phyloP scores from a whole-genome alignment of 345 rosid genomes.

The Euclidium syriacum region DNA sequence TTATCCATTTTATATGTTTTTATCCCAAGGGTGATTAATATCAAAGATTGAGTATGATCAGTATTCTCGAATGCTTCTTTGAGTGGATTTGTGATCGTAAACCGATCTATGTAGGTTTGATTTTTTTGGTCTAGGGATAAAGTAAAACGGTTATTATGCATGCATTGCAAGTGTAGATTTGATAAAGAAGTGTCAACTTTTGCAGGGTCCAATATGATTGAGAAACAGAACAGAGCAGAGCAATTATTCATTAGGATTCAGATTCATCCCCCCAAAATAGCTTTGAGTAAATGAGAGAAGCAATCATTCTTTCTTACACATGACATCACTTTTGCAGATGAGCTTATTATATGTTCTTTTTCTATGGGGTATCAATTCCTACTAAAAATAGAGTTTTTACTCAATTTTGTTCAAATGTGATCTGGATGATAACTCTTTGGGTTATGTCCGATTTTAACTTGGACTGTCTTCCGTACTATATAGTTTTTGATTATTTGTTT shows the following conservation, averaged over 20 bases:
- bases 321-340: neutral
- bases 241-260: constrained; percentile 9
- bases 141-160: constrained; percentile 12
- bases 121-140: neutral
- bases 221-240: constrained; percentile 26
- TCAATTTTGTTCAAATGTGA: no score
- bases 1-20: neutral
- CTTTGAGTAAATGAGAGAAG: neutral
- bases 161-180: constrained; percentile 18
- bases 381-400: no score
- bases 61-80: neutral
- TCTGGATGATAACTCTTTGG: no score
- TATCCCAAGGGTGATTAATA: neutral
- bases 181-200: constrained; percentile 17
- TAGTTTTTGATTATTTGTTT: no score
- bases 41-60: neutral
- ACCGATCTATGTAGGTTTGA: neutral
- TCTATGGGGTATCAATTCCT: neutral
- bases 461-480: no score
- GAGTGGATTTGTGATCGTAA: neutral
- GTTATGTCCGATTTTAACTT: no score
- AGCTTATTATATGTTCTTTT: neutral
- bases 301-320: constrained; percentile 25
- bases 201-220: constrained; percentile 29
- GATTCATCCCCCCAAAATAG: constrained; percentile 30